phyloP scores from a whole-genome alignment of 176 grass and related monocot genomes.

The Calamus simplicifolius region DNA sequence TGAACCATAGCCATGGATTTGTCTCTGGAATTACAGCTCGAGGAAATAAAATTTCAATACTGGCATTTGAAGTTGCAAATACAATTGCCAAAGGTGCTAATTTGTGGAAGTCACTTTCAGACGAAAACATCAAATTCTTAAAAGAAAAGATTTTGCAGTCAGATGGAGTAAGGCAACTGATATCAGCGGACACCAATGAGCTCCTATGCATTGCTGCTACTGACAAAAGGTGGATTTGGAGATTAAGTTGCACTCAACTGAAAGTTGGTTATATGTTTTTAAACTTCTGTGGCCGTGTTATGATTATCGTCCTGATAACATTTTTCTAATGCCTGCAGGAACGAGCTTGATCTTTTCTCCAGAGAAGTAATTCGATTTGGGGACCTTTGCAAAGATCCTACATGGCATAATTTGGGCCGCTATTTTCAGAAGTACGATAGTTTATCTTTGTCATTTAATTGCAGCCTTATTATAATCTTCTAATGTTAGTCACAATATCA shows the following conservation, averaged over 20 bases:
- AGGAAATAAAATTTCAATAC: constrained; percentile 16
- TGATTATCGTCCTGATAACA: no score
- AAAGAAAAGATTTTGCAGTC: constrained; percentile 79
- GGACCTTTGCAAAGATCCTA: constrained; percentile 86
- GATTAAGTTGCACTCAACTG: not conserved
- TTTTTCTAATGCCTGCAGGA: constrained; percentile 29
- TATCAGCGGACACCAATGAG: constrained; percentile 51
- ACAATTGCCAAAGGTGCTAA: constrained; percentile 47
- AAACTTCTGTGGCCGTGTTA: no score
- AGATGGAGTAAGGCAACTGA: constrained; percentile 60
- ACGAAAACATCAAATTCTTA: constrained; percentile 60
- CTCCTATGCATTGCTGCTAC: constrained; percentile 54
- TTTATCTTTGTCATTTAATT: no score
- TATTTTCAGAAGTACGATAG: constrained; percentile 73
- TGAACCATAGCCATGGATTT: constrained; percentile 4
- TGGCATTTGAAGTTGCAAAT: constrained; percentile 19
- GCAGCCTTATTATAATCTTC: no score
- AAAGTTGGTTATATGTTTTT: no score
- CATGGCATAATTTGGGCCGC: constrained; percentile 87
- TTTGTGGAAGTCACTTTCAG: constrained; percentile 71
- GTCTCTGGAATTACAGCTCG: constrained; percentile 2
- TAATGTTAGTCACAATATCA: no score
- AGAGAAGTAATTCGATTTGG: constrained; percentile 96
- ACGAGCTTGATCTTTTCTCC: constrained; percentile 73
- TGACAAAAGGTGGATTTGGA: constrained; percentile 71